These are phyloP conservation scores for Nannizzia gypsea DNA, from an alignment of 2,329 filamentous ascomycete species.

Conservation along the genomic window DNA sequence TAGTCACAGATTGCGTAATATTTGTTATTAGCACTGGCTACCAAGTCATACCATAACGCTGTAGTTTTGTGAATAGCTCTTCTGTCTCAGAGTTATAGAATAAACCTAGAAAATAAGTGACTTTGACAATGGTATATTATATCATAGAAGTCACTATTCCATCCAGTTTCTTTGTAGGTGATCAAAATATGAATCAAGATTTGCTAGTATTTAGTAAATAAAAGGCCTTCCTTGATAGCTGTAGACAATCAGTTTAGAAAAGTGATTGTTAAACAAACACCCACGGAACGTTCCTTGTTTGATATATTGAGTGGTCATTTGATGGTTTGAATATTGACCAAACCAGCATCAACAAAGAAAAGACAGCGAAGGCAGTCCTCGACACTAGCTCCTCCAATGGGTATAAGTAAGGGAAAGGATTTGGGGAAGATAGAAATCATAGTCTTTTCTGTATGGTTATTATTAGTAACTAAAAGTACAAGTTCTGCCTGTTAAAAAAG, in stretches of 20 bases:
- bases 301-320: background rate
- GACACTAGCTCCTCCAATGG: background rate
- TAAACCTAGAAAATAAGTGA: too few relatives aligned
- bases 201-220: background rate
- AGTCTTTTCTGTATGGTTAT: background rate
- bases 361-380: background rate
- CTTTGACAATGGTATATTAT: too few relatives aligned
- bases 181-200: background rate
- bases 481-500: background rate
- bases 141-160: too few relatives aligned
- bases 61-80: too few relatives aligned
- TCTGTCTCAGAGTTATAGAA: too few relatives aligned
- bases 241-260: background rate
- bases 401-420: too few relatives aligned
- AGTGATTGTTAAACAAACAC: background rate
- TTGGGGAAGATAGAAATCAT: too few relatives aligned
- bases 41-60: too few relatives aligned
- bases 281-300: background rate
- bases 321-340: background rate
- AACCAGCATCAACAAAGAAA: background rate
- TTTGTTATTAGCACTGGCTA: too few relatives aligned
- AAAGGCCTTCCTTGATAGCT: background rate
- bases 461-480: background rate
- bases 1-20: too few relatives aligned
- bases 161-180: background rate